Evolutionary conservation across 2,329 filamentous ascomycete species (phyloP).

Genomic region (Penicillium aurantiogriseum): DNA sequence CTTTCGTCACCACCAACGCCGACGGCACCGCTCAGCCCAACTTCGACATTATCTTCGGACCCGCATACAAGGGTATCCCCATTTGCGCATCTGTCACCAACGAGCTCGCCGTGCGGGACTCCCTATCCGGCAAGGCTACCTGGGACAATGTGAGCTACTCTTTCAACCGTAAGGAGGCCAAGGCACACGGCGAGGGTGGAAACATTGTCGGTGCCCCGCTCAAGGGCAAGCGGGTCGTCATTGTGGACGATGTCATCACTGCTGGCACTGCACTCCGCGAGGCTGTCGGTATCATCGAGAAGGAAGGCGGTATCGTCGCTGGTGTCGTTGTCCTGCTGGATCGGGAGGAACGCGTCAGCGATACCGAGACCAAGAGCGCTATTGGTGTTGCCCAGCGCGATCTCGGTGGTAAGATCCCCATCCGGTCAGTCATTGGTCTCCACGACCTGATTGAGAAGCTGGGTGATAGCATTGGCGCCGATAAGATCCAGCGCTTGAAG

Average conservation of each 20-base stretch:
- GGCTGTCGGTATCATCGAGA: conserved; percentile 82
- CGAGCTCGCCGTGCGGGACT: conserved; percentile 69
- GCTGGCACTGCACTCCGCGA: conserved; percentile 92
- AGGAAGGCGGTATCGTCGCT: conserved; percentile 78
- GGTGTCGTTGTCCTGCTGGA: conserved; percentile 89
- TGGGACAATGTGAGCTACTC: conserved; percentile 75
- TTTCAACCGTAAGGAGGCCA: conserved; percentile 95
- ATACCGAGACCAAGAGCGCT: conserved; percentile 68
- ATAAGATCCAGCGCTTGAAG: conserved; percentile 66
- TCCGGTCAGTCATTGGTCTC: conserved; percentile 68
- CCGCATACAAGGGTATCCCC: conserved; percentile 96
- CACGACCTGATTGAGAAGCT: conserved; percentile 76
- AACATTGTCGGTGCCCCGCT: conserved; percentile 85
- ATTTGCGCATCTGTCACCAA: conserved; percentile 75
- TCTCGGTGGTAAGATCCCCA: conserved; percentile 68
- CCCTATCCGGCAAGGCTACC: conserved; percentile 46
- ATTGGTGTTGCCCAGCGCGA: conserved; percentile 83
- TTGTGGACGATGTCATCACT: conserved; percentile 96
- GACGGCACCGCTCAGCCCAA: conserved; percentile 44
- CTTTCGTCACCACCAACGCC: conserved; percentile 40
- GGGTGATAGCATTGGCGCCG: conserved; percentile 59
- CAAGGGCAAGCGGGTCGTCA: conserved; percentile 79
- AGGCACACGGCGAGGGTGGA: conserved; percentile 93
- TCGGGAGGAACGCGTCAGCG: conserved; percentile 62
- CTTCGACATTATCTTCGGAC: conserved; percentile 86